A percentile compares a stretch with the other conserved stretches of the same genome.
phyloP scores from a whole-genome alignment of 192 early-diverging fungal genomes.

The Fimicolochytrium jonesii region DNA sequence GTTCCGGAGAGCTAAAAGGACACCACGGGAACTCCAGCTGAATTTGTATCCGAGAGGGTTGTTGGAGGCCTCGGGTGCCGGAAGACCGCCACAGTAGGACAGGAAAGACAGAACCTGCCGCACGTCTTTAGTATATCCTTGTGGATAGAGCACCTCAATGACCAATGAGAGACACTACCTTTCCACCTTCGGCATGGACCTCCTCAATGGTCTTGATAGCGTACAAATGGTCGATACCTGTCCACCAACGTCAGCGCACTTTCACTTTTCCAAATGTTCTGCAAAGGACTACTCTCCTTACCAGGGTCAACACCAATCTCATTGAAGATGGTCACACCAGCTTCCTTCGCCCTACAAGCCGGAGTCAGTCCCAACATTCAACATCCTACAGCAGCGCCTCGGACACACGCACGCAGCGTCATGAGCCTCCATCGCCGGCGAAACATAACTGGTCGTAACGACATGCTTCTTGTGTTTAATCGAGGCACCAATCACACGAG shows the following conservation, averaged over 20 bases:
- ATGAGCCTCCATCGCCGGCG: slow-evolving; percentile 78
- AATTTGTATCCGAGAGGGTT: slow-evolving; percentile 97
- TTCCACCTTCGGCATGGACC: slow-evolving; percentile 72
- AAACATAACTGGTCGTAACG: slow-evolving; percentile 96
- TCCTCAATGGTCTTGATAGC: slow-evolving; percentile 95
- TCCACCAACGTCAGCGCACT: neutral
- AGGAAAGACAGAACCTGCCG: slow-evolving; percentile 68
- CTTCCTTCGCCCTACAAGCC: slow-evolving; percentile 60
- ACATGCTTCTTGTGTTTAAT: slow-evolving; percentile 84
- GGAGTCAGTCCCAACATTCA: too few relatives aligned
- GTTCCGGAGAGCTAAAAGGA: slow-evolving; percentile 94
- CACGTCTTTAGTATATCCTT: too few relatives aligned
- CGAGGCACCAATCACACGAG: slow-evolving; percentile 68
- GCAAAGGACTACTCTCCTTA: neutral
- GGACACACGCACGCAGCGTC: slow-evolving; percentile 52
- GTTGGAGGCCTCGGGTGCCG: slow-evolving; percentile 84
- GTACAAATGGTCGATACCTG: slow-evolving; percentile 90
- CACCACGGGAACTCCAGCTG: slow-evolving; percentile 96
- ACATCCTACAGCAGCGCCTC: too few relatives aligned
- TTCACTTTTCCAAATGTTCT: too few relatives aligned
- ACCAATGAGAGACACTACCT: too few relatives aligned
- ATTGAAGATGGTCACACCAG: slow-evolving; percentile 87
- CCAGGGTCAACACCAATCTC: slow-evolving; percentile 98
- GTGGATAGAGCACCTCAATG: neutral
- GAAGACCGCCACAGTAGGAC: slow-evolving; percentile 94